Evolutionary conservation across 192 early-diverging fungal species (phyloP).

Genomic region (Rhizophagus sp.): DNA sequence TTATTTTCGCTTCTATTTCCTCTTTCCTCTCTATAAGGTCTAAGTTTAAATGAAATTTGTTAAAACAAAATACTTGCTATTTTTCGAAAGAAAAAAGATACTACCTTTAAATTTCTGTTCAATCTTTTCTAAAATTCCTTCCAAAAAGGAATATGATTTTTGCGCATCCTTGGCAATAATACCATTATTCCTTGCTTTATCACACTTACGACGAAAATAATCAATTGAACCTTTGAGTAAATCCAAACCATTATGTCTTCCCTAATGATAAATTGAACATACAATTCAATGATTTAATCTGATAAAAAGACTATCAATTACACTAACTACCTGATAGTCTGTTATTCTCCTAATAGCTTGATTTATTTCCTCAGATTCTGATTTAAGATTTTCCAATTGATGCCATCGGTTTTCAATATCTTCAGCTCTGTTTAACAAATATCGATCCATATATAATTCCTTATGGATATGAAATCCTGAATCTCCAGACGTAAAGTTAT

Average conservation of each 20-base stretch:
- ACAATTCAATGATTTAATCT: background rate
- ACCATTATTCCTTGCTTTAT: background rate
- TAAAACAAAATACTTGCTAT: background rate
- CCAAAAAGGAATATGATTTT: background rate
- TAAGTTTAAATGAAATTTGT: background rate
- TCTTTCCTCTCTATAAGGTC: background rate
- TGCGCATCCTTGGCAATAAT: background rate
- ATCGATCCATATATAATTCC: conserved; percentile 23
- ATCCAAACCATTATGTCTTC: conserved; percentile 1
- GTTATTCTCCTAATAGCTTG: conserved; percentile 2
- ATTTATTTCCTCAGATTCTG: background rate
- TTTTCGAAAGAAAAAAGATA: background rate
- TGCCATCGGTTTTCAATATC: background rate
- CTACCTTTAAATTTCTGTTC: conserved; percentile 14
- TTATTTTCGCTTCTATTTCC: background rate
- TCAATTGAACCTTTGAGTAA: conserved; percentile 24
- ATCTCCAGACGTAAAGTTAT: background rate
- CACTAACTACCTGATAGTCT: conserved; percentile 2
- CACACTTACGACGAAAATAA: background rate
- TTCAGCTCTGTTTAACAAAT: background rate
- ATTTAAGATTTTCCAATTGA: background rate
- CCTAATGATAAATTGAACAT: conserved; percentile 5
- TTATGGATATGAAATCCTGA: background rate
- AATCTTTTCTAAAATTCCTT: background rate
- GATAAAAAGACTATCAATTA: background rate